phyloP scores from a whole-genome alignment of 331 rosid genomes.

The Spiraea crenata region DNA sequence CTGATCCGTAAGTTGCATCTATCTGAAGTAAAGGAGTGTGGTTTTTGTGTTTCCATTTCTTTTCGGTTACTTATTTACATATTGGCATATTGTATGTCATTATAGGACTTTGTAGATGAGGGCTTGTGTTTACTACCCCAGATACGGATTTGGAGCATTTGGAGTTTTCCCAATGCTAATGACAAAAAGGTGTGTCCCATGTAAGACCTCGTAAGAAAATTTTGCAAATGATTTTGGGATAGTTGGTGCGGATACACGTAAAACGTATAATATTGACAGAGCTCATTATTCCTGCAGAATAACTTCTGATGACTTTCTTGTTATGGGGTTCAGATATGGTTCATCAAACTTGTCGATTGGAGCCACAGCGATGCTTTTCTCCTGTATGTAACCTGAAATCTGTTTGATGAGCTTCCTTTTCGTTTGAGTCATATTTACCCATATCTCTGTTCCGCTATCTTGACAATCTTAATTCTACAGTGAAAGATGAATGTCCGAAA shows the following conservation, averaged over 20 bases:
- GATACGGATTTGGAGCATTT: conserved; percentile 87
- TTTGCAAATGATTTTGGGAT: conserved; percentile 20
- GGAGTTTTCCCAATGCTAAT: conserved; percentile 73
- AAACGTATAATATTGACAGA: conserved; percentile 29
- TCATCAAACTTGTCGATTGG: conserved; percentile 74
- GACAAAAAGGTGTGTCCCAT: conserved; percentile 63
- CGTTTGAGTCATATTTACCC: neutral
- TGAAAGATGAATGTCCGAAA: conserved; percentile 62
- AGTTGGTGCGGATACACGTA: conserved; percentile 24
- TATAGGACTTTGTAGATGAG: conserved; percentile 82
- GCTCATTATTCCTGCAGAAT: conserved; percentile 46
- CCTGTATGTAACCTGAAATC: conserved; percentile 46
- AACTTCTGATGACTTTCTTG: conserved; percentile 65
- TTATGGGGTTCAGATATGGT: conserved; percentile 91
- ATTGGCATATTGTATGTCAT: conserved; percentile 22
- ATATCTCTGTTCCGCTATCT: neutral
- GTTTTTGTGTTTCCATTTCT: neutral
- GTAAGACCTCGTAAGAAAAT: conserved; percentile 11
- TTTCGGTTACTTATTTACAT: conserved; percentile 7
- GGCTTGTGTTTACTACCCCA: conserved; percentile 70
- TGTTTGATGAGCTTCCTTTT: conserved; percentile 14
- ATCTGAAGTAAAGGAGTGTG: conserved; percentile 21
- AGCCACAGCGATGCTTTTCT: conserved; percentile 63
- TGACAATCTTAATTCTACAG: conserved; percentile 43
- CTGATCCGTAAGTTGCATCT: conserved; percentile 72